Conservation (phyloP, 768 basidiomycete species). For the Tricholoma flavovirens region DNA sequence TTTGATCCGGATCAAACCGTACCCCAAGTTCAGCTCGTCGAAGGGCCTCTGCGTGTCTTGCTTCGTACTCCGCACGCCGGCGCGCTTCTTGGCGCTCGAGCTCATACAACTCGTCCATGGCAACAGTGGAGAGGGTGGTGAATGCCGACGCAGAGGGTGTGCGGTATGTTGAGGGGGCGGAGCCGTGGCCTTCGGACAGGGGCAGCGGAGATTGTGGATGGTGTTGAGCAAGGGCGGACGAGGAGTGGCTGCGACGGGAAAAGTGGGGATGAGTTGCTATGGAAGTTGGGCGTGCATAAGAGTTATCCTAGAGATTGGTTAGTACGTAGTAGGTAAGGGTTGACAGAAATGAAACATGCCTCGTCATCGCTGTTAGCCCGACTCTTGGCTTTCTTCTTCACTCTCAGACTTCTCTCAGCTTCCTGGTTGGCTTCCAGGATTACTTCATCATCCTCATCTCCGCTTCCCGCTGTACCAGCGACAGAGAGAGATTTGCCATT, state of each 20-base stretch:
- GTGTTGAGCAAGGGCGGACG: conserved; percentile 17
- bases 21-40: conserved; percentile 71
- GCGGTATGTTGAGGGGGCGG: conserved; percentile 14
- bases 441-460: conserved; percentile 6
- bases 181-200: conserved; percentile 18
- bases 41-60: conserved; percentile 61
- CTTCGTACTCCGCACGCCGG: conserved; percentile 83
- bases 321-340: conserved; percentile 5
- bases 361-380: conserved; percentile 80
- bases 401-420: conserved; percentile 24
- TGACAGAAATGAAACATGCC: conserved; percentile 39
- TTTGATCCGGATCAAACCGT: conserved; percentile 33
- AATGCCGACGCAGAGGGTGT: conserved; percentile 40
- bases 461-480: neutral
- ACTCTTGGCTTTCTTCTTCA: conserved; percentile 76
- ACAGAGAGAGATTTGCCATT: neutral
- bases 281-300: conserved; percentile 53
- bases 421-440: neutral
- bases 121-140: conserved; percentile 65
- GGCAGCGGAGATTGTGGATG: conserved; percentile 19
- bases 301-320: conserved; percentile 36
- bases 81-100: conserved; percentile 84
- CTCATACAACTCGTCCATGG: conserved; percentile 85
- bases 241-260: conserved; percentile 26
- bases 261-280: conserved; percentile 40